These are phyloP conservation scores for Curvularia sp. DNA, from an alignment of 2,329 filamentous ascomycete genomes.

Conservation along the genomic window DNA sequence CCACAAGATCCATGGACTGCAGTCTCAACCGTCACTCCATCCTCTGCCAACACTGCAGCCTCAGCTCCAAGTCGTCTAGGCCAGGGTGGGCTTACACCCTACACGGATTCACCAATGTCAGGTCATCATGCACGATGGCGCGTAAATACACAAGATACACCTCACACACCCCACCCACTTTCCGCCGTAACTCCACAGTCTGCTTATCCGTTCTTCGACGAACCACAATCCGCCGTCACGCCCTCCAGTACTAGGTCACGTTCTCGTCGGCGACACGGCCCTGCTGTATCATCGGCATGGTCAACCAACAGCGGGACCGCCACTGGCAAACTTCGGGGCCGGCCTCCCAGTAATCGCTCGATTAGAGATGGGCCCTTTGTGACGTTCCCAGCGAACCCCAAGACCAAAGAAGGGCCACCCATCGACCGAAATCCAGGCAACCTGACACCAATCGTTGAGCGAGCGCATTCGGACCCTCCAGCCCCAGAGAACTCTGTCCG, in stretches of 20 bases:
- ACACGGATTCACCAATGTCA: slow-evolving; percentile 54
- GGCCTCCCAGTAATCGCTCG: slow-evolving; percentile 77
- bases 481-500: slow-evolving; percentile 46
- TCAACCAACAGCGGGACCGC: slow-evolving; percentile 68
- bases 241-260: slow-evolving; percentile 63
- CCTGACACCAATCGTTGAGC: slow-evolving; percentile 54
- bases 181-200: slow-evolving; percentile 77
- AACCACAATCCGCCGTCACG: slow-evolving; percentile 77
- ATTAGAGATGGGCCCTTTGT: slow-evolving; percentile 72
- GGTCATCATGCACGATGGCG: slow-evolving; percentile 57
- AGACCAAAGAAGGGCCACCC: slow-evolving; percentile 57
- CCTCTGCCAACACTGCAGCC: slow-evolving; percentile 45
- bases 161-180: slow-evolving; percentile 74
- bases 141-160: slow-evolving; percentile 66
- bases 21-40: slow-evolving; percentile 50
- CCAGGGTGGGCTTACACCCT: slow-evolving; percentile 48
- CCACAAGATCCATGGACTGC: slow-evolving; percentile 57
- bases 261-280: slow-evolving; percentile 73
- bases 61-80: slow-evolving; percentile 48
- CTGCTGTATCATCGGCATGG: slow-evolving; percentile 92
- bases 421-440: slow-evolving; percentile 54
- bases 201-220: slow-evolving; percentile 59
- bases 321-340: slow-evolving; percentile 75
- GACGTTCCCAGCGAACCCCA: slow-evolving; percentile 70
- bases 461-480: slow-evolving; percentile 53